A percentile compares a stretch with the other conserved stretches of the same genome.
Conservation (phyloP, 2,329 filamentous ascomycete genomes). For the Aspergillus ibericus region DNA sequence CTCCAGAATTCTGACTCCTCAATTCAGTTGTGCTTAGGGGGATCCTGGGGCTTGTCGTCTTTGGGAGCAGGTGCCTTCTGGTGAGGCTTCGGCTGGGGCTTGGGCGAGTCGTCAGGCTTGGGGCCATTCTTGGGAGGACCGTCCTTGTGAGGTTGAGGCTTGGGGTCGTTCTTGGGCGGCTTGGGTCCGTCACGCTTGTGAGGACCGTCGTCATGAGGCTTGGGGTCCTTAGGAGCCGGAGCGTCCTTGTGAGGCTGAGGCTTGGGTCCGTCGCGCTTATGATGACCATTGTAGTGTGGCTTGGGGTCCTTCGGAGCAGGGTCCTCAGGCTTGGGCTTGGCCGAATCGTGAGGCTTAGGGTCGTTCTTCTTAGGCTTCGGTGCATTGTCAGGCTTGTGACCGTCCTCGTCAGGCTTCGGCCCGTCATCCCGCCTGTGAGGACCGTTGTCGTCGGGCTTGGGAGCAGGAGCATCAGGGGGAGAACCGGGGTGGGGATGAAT, state of each 20-base stretch:
- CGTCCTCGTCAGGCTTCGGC: background rate
- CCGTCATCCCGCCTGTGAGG: background rate
- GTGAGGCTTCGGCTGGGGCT: background rate
- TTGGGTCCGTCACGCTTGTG: background rate
- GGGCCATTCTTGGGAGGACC: background rate
- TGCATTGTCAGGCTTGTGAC: background rate
- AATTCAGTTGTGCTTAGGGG: background rate
- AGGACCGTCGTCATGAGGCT: background rate
- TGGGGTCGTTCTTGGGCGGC: background rate
- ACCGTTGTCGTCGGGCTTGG: background rate
- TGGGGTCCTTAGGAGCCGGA: background rate
- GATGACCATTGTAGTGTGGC: too few species aligned
- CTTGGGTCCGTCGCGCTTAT: background rate
- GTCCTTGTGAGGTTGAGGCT: background rate
- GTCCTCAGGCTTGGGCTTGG: background rate
- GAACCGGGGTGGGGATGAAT: background rate
- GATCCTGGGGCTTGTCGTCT: background rate
- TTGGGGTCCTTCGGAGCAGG: background rate
- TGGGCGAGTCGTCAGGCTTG: background rate
- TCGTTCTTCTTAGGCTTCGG: background rate
- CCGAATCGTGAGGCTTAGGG: too few species aligned
- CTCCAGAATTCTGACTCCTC: too few species aligned
- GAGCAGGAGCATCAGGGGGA: background rate
- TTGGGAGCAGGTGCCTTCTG: background rate
- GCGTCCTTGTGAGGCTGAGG: background rate